Evolutionary conservation across 169 alveolate species (phyloP).

Genomic region (Plasmodium chabaudi): DNA sequence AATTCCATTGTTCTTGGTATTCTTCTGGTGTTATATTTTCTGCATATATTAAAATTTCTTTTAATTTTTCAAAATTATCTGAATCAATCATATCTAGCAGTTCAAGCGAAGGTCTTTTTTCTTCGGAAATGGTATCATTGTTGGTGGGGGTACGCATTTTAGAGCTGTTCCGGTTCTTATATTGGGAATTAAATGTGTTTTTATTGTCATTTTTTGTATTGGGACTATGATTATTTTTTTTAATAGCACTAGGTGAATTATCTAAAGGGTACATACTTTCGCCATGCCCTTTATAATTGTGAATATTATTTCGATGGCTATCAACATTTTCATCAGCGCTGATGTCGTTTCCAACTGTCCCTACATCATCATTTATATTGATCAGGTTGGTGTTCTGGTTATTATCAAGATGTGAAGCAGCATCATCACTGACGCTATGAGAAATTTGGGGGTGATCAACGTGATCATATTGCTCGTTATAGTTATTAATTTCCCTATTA

Average conservation of each 20-base stretch:
- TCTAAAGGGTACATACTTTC: neutral
- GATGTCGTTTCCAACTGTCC: neutral
- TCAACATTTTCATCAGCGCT: neutral
- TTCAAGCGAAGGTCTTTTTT: constrained; percentile 30
- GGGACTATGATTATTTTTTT: neutral
- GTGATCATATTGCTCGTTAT: constrained; percentile 7
- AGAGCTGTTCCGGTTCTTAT: neutral
- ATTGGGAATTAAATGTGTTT: neutral
- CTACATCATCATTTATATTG: constrained; percentile 43
- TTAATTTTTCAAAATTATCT: constrained; percentile 38
- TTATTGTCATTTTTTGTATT: neutral
- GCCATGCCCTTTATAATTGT: neutral
- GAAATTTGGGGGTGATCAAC: neutral
- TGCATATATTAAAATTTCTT: constrained; percentile 63
- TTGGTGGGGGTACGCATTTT: neutral
- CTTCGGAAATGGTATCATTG: constrained; percentile 6
- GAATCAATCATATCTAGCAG: neutral
- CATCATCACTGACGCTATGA: neutral
- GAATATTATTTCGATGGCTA: neutral
- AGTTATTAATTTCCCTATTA: neutral
- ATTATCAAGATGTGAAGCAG: neutral
- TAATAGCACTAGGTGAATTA: neutral
- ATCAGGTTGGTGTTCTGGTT: constrained; percentile 16
- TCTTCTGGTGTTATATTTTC: constrained; percentile 66
- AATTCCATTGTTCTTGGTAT: constrained; percentile 75